These are phyloP conservation scores for Boletus sp. DNA, from an alignment of 768 basidiomycete species.

Conservation along the genomic window DNA sequence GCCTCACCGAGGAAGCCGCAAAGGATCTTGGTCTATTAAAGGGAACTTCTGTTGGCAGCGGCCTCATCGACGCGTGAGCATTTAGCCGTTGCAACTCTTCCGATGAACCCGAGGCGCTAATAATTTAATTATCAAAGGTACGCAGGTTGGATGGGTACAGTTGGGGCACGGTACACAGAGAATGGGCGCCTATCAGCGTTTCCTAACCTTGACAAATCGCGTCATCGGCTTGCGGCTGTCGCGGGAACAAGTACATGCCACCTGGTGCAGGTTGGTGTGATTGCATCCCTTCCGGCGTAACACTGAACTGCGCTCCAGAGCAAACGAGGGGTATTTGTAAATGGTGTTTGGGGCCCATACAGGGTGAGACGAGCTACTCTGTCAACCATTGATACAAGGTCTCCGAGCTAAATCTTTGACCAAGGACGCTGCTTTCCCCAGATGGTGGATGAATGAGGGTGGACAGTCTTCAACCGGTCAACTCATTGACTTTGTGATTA, in stretches of 20 bases:
- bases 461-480: constrained; percentile 96
- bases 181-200: constrained; percentile 49
- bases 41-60: constrained; percentile 92
- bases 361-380: constrained; percentile 40
- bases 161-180: constrained; percentile 70
- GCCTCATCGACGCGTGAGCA: constrained; percentile 88
- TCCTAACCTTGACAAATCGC: constrained; percentile 72
- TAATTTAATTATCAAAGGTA: constrained; percentile 44
- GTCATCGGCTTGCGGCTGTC: constrained; percentile 82
- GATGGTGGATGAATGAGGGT: constrained; percentile 99
- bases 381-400: neutral
- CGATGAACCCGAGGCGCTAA: neutral
- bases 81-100: neutral
- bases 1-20: constrained; percentile 75
- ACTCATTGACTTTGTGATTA: constrained; percentile 94
- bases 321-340: constrained; percentile 77
- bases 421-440: constrained; percentile 84
- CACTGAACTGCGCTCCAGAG: constrained; percentile 45
- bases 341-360: constrained; percentile 92
- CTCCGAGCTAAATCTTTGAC: constrained; percentile 1
- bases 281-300: neutral
- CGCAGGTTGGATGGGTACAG: constrained; percentile 96
- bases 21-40: constrained; percentile 78
- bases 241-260: constrained; percentile 98
- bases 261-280: constrained; percentile 67